phyloP scores from a whole-genome alignment of 495 filamentous ascomycete genomes.

The Recurvomyces mirabilis region DNA sequence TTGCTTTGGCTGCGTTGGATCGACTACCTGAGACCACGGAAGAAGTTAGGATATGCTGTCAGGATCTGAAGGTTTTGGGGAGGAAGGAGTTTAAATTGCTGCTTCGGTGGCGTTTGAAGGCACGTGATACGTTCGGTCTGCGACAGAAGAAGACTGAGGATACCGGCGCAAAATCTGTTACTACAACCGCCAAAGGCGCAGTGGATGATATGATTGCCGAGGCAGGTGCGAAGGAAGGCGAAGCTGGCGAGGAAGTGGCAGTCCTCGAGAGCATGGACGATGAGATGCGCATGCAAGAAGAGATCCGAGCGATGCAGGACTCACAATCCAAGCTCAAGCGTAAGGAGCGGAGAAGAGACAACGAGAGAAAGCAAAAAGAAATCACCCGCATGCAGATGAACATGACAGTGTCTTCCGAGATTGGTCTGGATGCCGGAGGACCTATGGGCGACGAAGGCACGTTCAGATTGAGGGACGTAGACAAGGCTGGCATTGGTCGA shows the following conservation, averaged over 20 bases:
- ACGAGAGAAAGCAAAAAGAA: conserved; percentile 81
- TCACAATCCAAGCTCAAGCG: conserved; percentile 64
- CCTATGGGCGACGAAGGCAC: conserved; percentile 65
- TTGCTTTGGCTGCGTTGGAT: conserved; percentile 74
- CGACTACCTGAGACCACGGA: conserved; percentile 86
- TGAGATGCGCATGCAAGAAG: conserved; percentile 77
- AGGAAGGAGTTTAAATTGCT: conserved; percentile 89
- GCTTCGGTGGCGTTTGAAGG: conserved; percentile 83
- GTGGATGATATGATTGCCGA: no score
- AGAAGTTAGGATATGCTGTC: conserved; percentile 75
- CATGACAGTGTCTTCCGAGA: conserved; percentile 92
- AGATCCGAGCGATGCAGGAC: conserved; percentile 69
- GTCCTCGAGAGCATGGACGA: conserved; percentile 85
- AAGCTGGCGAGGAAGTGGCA: conserved; percentile 53
- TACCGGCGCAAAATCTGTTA: conserved; percentile 23
- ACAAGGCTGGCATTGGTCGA: conserved; percentile 57
- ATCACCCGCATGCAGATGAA: conserved; percentile 90
- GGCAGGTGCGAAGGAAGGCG: conserved; percentile 37
- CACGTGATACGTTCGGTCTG: conserved; percentile 85
- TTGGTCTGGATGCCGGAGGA: conserved; percentile 84
- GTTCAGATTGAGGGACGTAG: conserved; percentile 70
- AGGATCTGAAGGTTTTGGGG: conserved; percentile 81
- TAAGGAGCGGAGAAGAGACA: conserved; percentile 67
- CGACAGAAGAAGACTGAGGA: conserved; percentile 55
- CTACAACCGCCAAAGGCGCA: conserved; percentile 18